phyloP scores from a whole-genome alignment of 306 rosid species.

The Vicia faba region DNA sequence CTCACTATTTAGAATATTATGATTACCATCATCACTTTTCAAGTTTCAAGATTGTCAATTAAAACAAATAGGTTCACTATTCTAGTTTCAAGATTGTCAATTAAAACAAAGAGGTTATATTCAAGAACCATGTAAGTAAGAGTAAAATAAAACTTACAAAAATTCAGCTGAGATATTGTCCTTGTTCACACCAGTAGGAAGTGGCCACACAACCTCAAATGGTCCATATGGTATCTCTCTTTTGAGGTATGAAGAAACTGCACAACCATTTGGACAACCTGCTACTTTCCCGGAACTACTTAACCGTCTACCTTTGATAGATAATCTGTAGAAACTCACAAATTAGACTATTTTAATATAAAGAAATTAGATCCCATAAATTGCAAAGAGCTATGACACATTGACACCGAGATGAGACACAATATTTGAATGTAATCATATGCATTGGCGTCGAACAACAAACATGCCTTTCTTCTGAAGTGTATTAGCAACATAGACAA shows the following conservation, averaged over 20 bases:
- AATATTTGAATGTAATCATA: no score
- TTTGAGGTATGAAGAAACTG: slow-evolving; percentile 59
- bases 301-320: slow-evolving; percentile 59
- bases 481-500: not conserved
- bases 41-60: no score
- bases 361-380: not conserved
- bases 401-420: not conserved
- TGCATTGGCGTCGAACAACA: no score
- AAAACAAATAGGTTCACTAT: no score
- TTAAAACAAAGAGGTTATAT: no score
- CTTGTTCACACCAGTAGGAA: slow-evolving; percentile 69
- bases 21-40: no score
- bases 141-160: slow-evolving; percentile 50
- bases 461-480: no score
- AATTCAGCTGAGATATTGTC: slow-evolving; percentile 72
- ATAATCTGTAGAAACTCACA: slow-evolving; percentile 52
- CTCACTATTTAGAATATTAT: no score
- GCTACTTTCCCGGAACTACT: slow-evolving; percentile 36
- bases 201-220: slow-evolving; percentile 68
- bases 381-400: not conserved
- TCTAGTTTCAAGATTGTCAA: no score
- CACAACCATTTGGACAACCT: slow-evolving; percentile 46
- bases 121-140: not conserved
- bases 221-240: slow-evolving; percentile 75
- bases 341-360: slow-evolving; percentile 16